These are phyloP conservation scores for Simplicillium sp. DNA, from an alignment of 2,329 filamentous ascomycete species.

Conservation along the genomic window DNA sequence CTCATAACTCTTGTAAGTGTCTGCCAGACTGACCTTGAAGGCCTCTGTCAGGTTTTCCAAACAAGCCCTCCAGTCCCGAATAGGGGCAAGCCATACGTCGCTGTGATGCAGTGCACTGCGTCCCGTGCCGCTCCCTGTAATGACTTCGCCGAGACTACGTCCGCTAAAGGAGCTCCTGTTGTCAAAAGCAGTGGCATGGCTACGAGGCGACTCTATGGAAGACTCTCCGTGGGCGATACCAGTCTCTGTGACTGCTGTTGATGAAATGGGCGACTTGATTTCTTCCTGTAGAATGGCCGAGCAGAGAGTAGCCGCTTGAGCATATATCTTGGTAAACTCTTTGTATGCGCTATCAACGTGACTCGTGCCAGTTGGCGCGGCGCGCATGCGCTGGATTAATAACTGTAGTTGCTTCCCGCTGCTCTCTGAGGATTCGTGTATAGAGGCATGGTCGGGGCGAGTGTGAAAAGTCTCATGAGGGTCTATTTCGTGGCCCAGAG, in stretches of 20 bases:
- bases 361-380: conserved; percentile 19
- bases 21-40: conserved; percentile 28
- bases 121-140: conserved; percentile 14
- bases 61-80: conserved; percentile 34
- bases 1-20: conserved; percentile 36
- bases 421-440: conserved; percentile 18
- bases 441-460: conserved; percentile 11
- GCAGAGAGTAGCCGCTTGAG: conserved; percentile 30
- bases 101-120: conserved; percentile 11
- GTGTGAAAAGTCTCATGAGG: no score
- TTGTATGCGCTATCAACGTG: conserved; percentile 34
- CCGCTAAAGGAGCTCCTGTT: conserved; percentile 28
- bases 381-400: conserved; percentile 24
- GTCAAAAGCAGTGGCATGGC: conserved; percentile 18
- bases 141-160: conserved; percentile 21
- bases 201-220: conserved; percentile 19
- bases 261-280: conserved; percentile 17
- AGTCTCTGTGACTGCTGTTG: conserved; percentile 13
- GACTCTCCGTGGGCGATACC: conserved; percentile 16
- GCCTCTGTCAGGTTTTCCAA: conserved; percentile 31
- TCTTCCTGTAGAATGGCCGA: conserved; percentile 29
- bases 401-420: conserved; percentile 24
- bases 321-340: conserved; percentile 30
- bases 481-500: no score
- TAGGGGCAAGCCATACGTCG: conserved; percentile 25